phyloP scores from a whole-genome alignment of 2,329 filamentous ascomycete genomes.

The Celoporthe dispersa region DNA sequence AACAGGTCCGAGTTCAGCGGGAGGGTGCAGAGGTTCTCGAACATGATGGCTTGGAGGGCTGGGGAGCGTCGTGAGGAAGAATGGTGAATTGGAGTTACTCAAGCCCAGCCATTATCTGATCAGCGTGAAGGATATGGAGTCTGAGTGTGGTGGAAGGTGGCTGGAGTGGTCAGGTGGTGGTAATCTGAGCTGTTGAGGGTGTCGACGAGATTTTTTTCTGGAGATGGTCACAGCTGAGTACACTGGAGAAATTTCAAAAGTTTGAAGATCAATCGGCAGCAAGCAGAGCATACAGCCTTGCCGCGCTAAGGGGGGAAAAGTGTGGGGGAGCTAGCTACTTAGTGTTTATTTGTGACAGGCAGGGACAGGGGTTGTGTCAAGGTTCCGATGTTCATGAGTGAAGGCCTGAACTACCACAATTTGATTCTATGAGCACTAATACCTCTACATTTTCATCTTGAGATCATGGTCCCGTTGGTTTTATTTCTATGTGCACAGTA shows the following conservation, averaged over 20 bases:
- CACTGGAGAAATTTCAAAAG: neutral
- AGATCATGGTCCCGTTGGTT: neutral
- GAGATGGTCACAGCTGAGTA: neutral
- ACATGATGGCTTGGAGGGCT: constrained; percentile 58
- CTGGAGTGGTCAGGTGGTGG: neutral
- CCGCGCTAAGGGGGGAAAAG: neutral
- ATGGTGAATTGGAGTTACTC: constrained; percentile 22
- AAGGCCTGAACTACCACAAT: no score
- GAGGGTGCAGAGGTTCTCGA: constrained; percentile 89
- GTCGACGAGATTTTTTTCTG: neutral
- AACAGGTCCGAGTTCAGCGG: constrained; percentile 88
- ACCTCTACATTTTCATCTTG: no score
- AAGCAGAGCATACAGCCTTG: neutral
- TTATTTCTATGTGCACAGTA: neutral
- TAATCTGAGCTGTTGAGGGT: neutral
- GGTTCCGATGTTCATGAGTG: no score
- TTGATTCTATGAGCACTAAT: no score
- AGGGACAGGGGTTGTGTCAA: neutral
- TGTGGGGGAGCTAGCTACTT: neutral
- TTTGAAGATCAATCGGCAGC: neutral
- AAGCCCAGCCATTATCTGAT: constrained; percentile 19
- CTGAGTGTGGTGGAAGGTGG: no score
- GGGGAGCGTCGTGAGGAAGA: neutral
- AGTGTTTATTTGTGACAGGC: neutral
- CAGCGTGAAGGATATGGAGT: no score